These are phyloP conservation scores for Pestalotiopsis sp. DNA, from an alignment of 2,329 filamentous ascomycete species.

Conservation along the genomic window DNA sequence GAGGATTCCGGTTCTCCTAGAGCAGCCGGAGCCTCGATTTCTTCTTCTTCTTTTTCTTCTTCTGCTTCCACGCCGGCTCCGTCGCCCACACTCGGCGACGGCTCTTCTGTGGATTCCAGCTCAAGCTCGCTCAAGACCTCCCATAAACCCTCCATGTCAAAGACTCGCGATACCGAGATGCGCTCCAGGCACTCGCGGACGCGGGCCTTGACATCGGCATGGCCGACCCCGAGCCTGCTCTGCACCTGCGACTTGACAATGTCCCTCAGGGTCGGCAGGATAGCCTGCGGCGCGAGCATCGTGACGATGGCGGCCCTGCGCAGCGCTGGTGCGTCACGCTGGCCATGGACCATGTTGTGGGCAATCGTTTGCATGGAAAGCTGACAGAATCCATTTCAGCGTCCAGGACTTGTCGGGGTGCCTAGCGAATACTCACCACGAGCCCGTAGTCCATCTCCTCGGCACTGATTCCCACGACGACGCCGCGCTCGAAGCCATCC, in stretches of 20 bases:
- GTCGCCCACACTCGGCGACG: neutral
- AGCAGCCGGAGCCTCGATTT: neutral
- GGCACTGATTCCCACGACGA: slow-evolving; percentile 55
- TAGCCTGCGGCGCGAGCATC: slow-evolving; percentile 41
- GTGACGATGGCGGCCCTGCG: slow-evolving; percentile 48
- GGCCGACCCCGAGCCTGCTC: slow-evolving; percentile 19
- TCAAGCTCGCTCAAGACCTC: slow-evolving; percentile 58
- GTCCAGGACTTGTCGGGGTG: neutral
- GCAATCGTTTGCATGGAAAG: slow-evolving; percentile 53
- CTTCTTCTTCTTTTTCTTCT: neutral
- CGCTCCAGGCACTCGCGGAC: slow-evolving; percentile 46
- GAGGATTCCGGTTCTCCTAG: neutral
- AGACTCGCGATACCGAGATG: slow-evolving; percentile 58
- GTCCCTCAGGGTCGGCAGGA: slow-evolving; percentile 45
- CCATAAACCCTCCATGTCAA: slow-evolving; percentile 60
- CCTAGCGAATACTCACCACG: slow-evolving; percentile 37
- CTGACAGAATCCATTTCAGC: slow-evolving; percentile 17
- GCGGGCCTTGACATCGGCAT: slow-evolving; percentile 21
- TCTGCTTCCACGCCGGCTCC: neutral
- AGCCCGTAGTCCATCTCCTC: slow-evolving; percentile 53
- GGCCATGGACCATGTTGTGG: slow-evolving; percentile 35
- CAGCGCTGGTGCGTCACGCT: neutral
- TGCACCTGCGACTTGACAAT: slow-evolving; percentile 39
- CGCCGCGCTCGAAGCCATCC: slow-evolving; percentile 48
- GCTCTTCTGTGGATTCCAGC: slow-evolving; percentile 8